A percentile compares a stretch with the other conserved stretches of the same genome.
Evolutionary conservation across 352 stramenopile species (phyloP).

Genomic region (Aphanomyces stellatus): DNA sequence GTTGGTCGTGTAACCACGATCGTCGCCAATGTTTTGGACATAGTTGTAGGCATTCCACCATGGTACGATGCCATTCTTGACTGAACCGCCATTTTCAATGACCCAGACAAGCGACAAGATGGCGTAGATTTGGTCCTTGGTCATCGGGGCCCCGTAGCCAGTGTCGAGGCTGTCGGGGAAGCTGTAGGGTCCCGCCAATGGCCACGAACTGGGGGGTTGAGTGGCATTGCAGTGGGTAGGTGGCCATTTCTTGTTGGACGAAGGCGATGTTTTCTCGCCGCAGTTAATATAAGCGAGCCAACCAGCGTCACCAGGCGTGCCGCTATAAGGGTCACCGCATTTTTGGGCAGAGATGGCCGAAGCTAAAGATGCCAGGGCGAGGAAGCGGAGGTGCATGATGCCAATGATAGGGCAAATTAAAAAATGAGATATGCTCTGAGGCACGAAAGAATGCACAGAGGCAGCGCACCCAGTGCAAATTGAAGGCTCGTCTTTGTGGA

Average conservation of each 20-base stretch:
- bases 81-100: background rate
- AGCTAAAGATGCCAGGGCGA: too few species aligned
- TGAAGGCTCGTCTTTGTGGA: too few species aligned
- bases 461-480: too few species aligned
- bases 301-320: background rate
- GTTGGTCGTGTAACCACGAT: conserved; percentile 1
- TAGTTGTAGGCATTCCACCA: conserved; percentile 6
- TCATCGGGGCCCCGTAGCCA: background rate
- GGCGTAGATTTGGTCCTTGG: background rate
- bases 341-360: background rate
- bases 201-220: background rate
- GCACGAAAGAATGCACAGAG: too few species aligned
- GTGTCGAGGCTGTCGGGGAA: background rate
- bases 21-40: conserved; percentile 5
- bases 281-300: conserved; percentile 4
- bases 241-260: background rate
- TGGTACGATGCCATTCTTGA: background rate
- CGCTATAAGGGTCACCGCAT: background rate
- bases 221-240: background rate
- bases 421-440: too few species aligned
- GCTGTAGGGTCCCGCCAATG: background rate
- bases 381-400: too few species aligned
- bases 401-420: too few species aligned
- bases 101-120: background rate
- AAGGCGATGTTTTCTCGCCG: background rate